Evolutionary conservation across 306 rosid species (phyloP), one percentile per base, ranked within the genome.

Genomic region (Pyrus pyrifolia): DNA sequence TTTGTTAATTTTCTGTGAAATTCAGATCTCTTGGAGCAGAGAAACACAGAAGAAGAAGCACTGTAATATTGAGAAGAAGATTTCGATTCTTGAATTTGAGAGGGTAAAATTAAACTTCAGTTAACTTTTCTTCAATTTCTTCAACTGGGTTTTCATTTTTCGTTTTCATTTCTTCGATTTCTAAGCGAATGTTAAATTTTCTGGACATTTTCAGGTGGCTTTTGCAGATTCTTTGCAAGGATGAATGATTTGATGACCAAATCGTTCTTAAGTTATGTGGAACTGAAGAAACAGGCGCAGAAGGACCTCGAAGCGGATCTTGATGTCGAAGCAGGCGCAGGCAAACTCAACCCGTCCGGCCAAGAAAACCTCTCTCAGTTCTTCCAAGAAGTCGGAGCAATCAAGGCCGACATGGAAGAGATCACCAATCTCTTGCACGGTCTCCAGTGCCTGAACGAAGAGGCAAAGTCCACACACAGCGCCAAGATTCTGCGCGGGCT

Each of bases 241-340:
- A 94, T 94, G 98, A 91, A 94, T 82, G 98, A 94, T 80, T 81
- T 94, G 85, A 90, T 94, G 96, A 94, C 98, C 22, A 87, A 87
- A 72, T 91, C 97, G 58, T 91, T 94, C 82, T 61, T 94, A 90
- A 94, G 85, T 91, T 94, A 94, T 89, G 97, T 83, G 79, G 97
- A 91, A 76, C 68, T 94, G 75, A 94, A 88, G 95, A 87, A 84
- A 67, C 98, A 88, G 70, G 92, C 91, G 4, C 75, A 33, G 83
- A 89, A 74, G 72, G 98, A 94, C 71, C 49, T 81, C 74, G 90
- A 87, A 81, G 65, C 78, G 5, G 89, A 80, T 35, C 72, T 78
- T 77, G 97, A 87, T 75, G 33, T 88, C 40, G 98, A 91, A 85
- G 68, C 83, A 42, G 93, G 91, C 80, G 81, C 78, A 79, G 76